Evolutionary conservation across 2,329 filamentous ascomycete species (phyloP), one percentile per base, ranked within the genome.

Genomic region (Orbilia blumenaviensis): DNA sequence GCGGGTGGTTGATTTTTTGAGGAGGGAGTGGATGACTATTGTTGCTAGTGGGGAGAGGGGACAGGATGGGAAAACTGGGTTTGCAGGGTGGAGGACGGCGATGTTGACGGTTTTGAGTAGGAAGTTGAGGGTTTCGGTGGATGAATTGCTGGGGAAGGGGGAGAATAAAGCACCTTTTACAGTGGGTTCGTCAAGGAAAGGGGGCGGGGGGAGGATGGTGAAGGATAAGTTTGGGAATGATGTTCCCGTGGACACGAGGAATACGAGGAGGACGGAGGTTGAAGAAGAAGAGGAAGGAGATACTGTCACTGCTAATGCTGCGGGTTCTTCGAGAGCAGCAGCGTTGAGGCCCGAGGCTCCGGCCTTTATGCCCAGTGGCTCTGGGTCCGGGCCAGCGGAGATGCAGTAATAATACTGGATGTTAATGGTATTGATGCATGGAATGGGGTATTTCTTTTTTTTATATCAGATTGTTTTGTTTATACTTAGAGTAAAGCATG

Each of bases 1-100:
- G 41, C 29, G 58, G 50, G 72, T 76, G 32, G n/a, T 76, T n/a
- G 64, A 68, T 18, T 76, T 60, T 32, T 16, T 76, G 42, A 25
- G 38, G 32, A 68, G 58, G 64, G 72, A 76, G 60, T 76, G 72
- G 72, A 64, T 76, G 58, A 76, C 64, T 1, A 76, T 76, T n/a
- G 64, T 66, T 10, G 27, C 41, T 1, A 16, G 27, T 7, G 72
- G 72, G 41, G 72, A 69, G 29, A 56, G 54, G 21, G 44, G n/a
- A n/a, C n/a, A 54, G 18, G 44, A 38, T 36, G 66, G 66, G 8
- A 46, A 64, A 21, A 64, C 48, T 16, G 72, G 72, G 36, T 76
- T 76, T 46, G 32, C 38, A 10, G 16, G 23, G 0, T 76, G 72
- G 72, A 61, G 72, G 38, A 48, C 64, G 2, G 64, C 72, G 3